Percentiles rank a stretch among this genome's conserved stretches.
These are phyloP conservation scores for Micromonas commoda DNA, from an alignment of 139 green algal species.

Conservation along the genomic window DNA sequence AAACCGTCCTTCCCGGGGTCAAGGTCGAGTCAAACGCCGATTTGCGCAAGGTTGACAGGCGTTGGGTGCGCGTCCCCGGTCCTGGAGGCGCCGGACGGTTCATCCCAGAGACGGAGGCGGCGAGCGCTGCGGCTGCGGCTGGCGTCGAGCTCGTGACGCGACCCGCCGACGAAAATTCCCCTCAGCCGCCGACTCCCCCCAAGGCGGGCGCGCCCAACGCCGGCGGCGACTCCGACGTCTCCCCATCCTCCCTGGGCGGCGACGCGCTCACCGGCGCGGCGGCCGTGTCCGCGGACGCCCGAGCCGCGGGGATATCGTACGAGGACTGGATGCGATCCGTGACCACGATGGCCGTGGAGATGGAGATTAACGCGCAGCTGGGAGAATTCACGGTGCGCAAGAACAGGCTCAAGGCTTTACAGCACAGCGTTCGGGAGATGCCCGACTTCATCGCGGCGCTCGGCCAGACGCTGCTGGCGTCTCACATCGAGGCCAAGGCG, in stretches of 20 bases:
- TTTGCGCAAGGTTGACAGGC: neutral
- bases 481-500: neutral
- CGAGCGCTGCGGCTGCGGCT: neutral
- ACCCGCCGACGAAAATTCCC: no score
- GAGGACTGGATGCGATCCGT: conserved; percentile 26
- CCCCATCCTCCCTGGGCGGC: neutral
- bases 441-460: conserved; percentile 26
- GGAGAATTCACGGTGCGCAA: conserved; percentile 27
- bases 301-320: conserved; percentile 3
- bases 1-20: no score
- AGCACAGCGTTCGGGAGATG: conserved; percentile 20
- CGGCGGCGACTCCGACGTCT: no score
- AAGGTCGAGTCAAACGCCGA: no score
- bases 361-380: conserved; percentile 35
- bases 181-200: no score
- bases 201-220: no score
- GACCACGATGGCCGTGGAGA: conserved; percentile 22
- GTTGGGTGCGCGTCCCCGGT: neutral
- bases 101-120: conserved; percentile 12
- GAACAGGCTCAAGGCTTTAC: conserved; percentile 12
- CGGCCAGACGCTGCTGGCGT: neutral
- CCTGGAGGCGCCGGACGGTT: conserved; percentile 18
- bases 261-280: neutral
- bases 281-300: neutral
- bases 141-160: neutral